Evolutionary conservation across 2,329 filamentous ascomycete species (phyloP), one percentile per base, ranked within the genome.

Genomic region (Phyllachora maydis): DNA sequence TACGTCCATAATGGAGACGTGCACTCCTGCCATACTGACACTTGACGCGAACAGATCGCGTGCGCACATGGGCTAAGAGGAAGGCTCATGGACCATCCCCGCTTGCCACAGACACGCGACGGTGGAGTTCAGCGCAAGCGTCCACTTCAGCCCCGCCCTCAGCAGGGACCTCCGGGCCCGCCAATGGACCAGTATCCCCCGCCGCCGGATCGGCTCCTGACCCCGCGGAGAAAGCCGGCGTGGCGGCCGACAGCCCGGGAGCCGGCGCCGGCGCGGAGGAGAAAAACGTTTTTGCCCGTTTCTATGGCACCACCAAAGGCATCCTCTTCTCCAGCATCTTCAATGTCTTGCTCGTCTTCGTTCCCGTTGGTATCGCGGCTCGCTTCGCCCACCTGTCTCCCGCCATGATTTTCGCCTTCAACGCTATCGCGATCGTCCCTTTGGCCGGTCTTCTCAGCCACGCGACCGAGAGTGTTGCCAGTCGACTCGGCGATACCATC

Each of bases 261-360:
- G 10, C 11, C 20, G 8, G 12, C 11, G 20, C 20, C 14, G 20
- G 8, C 14, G 13, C 4, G n/a, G 21, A 15, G n/a, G n/a, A 14
- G n/a, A 11, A 11, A 14, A 26, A 27, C 8, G 29, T 39, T 14
- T 14, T 31, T 8, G 23, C 16, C 4, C 34, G 38, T 30, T 55
- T 65, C 40, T 52, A 54, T 32, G 45, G 49, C 26, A 46, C 47
- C 11, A 41, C 48, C 29, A 53, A 50, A 55, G 55, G 47, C 39
- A 70, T 64, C 33, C 35, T 76, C 26, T 50, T 59, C 22, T 60
- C 65, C 31, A 69, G 62, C 35, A 68, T 60, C 51, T 45, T 78
- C 43, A 78, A 78, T 34, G 34, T 68, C 22, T 47, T 78, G 22
- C 53, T 78, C 23, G 42, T 77, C 18, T 77, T 77, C 35, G 69